Base-by-base conservation (phyloP, 768 basidiomycete genomes). In the Tricholoma sp. region DNA sequence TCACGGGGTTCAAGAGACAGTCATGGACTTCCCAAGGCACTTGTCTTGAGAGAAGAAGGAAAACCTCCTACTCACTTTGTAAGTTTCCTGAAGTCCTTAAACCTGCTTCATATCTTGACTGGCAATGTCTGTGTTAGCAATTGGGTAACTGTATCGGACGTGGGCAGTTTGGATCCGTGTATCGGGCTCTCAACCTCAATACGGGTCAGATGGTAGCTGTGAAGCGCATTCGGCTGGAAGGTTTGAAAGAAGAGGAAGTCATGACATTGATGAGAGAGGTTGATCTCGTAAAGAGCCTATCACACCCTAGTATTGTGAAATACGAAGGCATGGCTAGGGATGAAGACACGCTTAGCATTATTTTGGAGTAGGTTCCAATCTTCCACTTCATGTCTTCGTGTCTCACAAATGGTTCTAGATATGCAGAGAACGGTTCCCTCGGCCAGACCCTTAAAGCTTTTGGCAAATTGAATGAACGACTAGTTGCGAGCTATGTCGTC, bases 161-260 rank as follows among this genome's bases (percentile, higher is more conserved):
- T 50, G 96, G 96, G 7, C 96, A 98, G 74, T 98, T 98, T 70
- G 96, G 96, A 29, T 84, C 94, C 8, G 96, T 98, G 6, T 98
- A 96, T 70, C 85, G 93, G 12, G 95, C 96, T 11, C 78, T 99
- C 56, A 95, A 99, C 69, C 74, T 98, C 69, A 88, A 89, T 59
- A 94, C 89, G 1, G 96, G 96, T 13, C 91, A 96, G 70, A 96
- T 92, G 84, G 94, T 96, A n/a, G 96, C 96, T n/a, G 93, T 98
- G 52, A 99, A 99, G 74, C 86, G 93, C 31, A 96, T 99, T 63
- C 79, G 88, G 51, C 76, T 98, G 36, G 90, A 91, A 51, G 96
- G 94, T 7, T 76, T 97, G 65, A 88, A 89, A 68, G 94, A 97
- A 70, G 87, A 86, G 17, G 95, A 98, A 66, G 86, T 98, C 17